Conservation (phyloP, 495 filamentous ascomycete genomes). For the Peziza echinospora region DNA sequence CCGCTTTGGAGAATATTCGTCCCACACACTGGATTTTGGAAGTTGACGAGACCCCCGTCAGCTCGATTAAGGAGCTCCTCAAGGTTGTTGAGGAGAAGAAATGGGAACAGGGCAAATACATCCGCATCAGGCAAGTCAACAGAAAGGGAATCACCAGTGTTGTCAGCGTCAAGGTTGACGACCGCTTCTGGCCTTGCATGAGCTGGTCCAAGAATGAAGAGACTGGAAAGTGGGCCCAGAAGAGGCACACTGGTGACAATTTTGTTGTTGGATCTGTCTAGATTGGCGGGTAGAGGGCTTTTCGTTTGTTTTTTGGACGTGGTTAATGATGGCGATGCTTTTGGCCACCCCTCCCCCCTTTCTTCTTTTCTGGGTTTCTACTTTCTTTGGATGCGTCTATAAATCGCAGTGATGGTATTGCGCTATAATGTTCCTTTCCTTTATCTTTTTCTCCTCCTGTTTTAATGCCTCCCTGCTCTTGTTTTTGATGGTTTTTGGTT, state of each 20-base stretch:
- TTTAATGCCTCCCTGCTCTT: too few species aligned
- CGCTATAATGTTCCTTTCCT: too few species aligned
- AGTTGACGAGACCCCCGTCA: constrained; percentile 12
- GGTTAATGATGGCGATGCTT: too few species aligned
- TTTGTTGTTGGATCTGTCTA: too few species aligned
- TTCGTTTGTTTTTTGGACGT: too few species aligned
- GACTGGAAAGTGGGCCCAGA: neutral
- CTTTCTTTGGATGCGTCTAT: too few species aligned
- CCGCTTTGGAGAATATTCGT: constrained; percentile 17
- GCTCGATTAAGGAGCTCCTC: constrained; percentile 13
- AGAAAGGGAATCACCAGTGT: constrained; percentile 18
- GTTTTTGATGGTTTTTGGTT: too few species aligned
- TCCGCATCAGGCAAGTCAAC: constrained; percentile 16
- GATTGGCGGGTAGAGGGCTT: too few species aligned
- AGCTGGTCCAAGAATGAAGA: neutral
- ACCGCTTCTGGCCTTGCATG: neutral
- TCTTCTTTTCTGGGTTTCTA: too few species aligned
- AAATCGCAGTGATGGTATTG: too few species aligned
- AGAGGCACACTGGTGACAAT: neutral
- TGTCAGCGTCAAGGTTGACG: constrained; percentile 13
- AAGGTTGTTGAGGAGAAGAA: constrained; percentile 13
- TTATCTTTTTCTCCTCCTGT: too few species aligned
- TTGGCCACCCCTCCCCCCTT: too few species aligned
- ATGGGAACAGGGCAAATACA: constrained; percentile 9
- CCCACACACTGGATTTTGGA: constrained; percentile 20